phyloP scores from a whole-genome alignment of 1,139 yeast species.

The Waltiozyma sp. region DNA sequence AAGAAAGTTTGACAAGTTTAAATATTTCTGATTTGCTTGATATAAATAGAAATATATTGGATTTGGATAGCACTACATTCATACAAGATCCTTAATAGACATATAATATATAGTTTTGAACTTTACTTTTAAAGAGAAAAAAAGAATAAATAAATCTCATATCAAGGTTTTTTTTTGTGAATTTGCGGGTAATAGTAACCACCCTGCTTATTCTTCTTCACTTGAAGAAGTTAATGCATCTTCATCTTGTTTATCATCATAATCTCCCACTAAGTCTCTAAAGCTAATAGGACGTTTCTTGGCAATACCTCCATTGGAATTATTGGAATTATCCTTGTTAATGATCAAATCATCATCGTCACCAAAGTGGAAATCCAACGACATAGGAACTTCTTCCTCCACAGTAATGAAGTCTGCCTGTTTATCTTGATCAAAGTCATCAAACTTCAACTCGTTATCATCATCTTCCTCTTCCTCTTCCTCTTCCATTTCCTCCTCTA shows the following conservation, averaged over 20 bases:
- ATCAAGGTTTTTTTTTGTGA: too few species aligned
- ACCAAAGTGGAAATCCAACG: background rate
- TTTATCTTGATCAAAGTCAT: background rate
- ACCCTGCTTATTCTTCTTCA: slow-evolving; percentile 14
- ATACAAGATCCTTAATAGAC: too few species aligned
- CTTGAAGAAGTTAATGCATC: slow-evolving; percentile 7
- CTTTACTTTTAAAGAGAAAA: too few species aligned
- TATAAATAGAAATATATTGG: background rate
- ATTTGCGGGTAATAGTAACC: too few species aligned
- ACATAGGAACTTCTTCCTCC: slow-evolving; percentile 7
- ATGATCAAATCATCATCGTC: background rate
- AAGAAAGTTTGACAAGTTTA: background rate
- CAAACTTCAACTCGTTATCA: slow-evolving; percentile 1
- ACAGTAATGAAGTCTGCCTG: slow-evolving; percentile 5
- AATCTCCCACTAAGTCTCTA: slow-evolving; percentile 16
- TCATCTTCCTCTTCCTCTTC: slow-evolving; percentile 11
- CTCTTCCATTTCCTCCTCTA: slow-evolving; percentile 15
- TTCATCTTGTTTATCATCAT: slow-evolving; percentile 13
- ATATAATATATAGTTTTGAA: too few species aligned
- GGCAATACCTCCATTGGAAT: background rate
- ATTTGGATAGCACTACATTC: background rate
- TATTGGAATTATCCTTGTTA: background rate
- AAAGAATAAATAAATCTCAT: too few species aligned
- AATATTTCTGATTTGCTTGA: background rate
- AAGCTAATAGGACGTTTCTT: slow-evolving; percentile 12